Evolutionary conservation across 179 eudicot genomes (phyloP), one percentile per base, ranked within the genome.

Genomic region (Spinacia oleracea): DNA sequence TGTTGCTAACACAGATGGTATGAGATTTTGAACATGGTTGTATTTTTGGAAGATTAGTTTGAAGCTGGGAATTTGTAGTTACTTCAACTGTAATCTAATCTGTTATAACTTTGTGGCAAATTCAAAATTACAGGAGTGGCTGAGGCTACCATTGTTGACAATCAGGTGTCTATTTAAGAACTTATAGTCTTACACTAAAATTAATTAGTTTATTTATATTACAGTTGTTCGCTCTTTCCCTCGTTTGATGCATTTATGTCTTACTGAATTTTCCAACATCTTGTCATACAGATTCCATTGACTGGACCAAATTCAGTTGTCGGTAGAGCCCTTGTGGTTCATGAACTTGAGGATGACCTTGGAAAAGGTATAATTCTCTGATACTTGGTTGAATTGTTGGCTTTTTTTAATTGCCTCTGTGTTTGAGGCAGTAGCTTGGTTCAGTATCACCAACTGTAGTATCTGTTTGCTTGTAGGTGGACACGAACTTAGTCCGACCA

Each of bases 281-380:
- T 32, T 64, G 15, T 48, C 75, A 43, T 86, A 85, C 85, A 91
- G 97, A 92, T 92, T 86, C 97, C 97, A 34, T 81, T 95, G 79
- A 85, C 69, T 77, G 98, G 98, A 62, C 90, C 93, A 70, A 90
- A 93, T 85, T 85, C 97, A 27, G 98, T 95, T 53, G 86, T 95
- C 73, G 98, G 98, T 78, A 85, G 98, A 87, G 98, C 98, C 69
- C 68, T 95, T 58, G 97, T 95, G 68, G 97, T 95, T 51, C 98
- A 95, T 77, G 98, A 95, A 83, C 98, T 95, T 55, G 95, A 79
- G 82, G 97, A 95, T 86, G 98, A 95, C 72, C 93, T 95, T 82
- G 98, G 97, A 86, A 95, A 95, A 82, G 98, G 98, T 95, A 87
- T 82, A 27, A 9, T 74, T 72, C 75, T 32, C 32, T 72, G 32